A percentile compares a stretch with the other conserved stretches of the same genome.
These are phyloP conservation scores for Phoma herbarum DNA, from an alignment of 2,329 filamentous ascomycete genomes.

Conservation along the genomic window DNA sequence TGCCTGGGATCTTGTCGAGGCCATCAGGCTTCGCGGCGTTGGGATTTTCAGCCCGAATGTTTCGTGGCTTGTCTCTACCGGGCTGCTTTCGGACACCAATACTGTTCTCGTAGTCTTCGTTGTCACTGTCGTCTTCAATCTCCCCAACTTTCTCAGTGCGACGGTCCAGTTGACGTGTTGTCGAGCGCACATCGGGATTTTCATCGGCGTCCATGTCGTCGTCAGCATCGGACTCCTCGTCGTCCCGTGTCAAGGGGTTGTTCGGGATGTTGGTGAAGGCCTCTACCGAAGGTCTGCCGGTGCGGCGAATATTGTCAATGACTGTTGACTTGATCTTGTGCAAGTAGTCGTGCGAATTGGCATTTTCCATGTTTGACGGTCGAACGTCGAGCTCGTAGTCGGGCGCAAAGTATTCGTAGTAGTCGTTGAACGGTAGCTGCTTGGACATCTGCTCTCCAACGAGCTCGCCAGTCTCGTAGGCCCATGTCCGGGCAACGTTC, in stretches of 20 bases:
- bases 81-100: slow-evolving; percentile 74
- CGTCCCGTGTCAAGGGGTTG: slow-evolving; percentile 63
- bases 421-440: slow-evolving; percentile 94
- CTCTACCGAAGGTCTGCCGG: slow-evolving; percentile 64
- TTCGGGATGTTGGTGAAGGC: slow-evolving; percentile 64
- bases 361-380: slow-evolving; percentile 77
- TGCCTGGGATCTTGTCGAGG: slow-evolving; percentile 35
- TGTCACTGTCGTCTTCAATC: slow-evolving; percentile 77
- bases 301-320: slow-evolving; percentile 71
- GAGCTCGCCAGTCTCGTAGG: slow-evolving; percentile 76
- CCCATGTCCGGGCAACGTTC: slow-evolving; percentile 70
- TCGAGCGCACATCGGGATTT: slow-evolving; percentile 83
- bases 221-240: slow-evolving; percentile 72
- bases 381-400: slow-evolving; percentile 75
- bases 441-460: slow-evolving; percentile 83
- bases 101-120: slow-evolving; percentile 78
- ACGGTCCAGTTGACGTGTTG: slow-evolving; percentile 83
- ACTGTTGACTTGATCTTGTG: slow-evolving; percentile 73
- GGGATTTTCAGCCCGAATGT: slow-evolving; percentile 68
- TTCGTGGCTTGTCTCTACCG: slow-evolving; percentile 58
- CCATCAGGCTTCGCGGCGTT: slow-evolving; percentile 51
- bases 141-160: slow-evolving; percentile 79
- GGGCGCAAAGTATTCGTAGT: slow-evolving; percentile 82
- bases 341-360: slow-evolving; percentile 73
- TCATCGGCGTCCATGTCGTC: slow-evolving; percentile 81